Evolutionary conservation across 768 basidiomycete genomes (phyloP).

Genomic region (Suillus ampliporus): DNA sequence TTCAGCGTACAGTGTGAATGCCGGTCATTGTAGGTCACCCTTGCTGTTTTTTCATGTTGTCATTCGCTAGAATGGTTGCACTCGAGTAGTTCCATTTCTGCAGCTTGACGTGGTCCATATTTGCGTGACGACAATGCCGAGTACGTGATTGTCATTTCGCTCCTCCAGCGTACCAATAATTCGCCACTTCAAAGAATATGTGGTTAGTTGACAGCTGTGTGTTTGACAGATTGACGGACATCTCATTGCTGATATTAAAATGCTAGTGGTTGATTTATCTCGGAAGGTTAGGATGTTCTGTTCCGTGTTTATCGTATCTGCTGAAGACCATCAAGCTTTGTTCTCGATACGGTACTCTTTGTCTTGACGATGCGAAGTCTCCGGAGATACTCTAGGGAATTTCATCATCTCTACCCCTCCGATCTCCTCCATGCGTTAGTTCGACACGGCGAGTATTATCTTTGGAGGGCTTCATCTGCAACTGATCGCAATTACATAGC

Average conservation of each 20-base stretch:
- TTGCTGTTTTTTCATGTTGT: neutral
- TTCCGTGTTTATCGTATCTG: neutral
- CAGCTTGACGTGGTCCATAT: conserved; percentile 20
- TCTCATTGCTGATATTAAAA: neutral
- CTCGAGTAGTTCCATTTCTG: conserved; percentile 5
- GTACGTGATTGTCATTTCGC: conserved; percentile 17
- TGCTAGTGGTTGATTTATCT: conserved; percentile 13
- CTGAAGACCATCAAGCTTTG: conserved; percentile 16
- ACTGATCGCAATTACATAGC: conserved; percentile 2
- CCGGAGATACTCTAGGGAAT: neutral
- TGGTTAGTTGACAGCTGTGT: neutral
- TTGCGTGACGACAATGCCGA: conserved; percentile 10
- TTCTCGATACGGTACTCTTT: conserved; percentile 21
- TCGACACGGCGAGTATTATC: conserved; percentile 29
- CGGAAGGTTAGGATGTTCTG: conserved; percentile 10
- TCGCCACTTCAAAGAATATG: neutral
- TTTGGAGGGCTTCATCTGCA: neutral
- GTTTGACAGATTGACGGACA: neutral
- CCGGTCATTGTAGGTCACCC: neutral
- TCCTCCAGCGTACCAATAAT: neutral
- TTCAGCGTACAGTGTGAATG: neutral
- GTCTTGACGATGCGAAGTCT: conserved; percentile 14
- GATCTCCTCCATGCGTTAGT: conserved; percentile 21
- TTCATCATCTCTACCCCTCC: conserved; percentile 6
- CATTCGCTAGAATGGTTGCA: neutral